Evolutionary conservation across 2,329 filamentous ascomycete species (phyloP), one percentile per base, ranked within the genome.

Genomic region (Didymella lethalis): DNA sequence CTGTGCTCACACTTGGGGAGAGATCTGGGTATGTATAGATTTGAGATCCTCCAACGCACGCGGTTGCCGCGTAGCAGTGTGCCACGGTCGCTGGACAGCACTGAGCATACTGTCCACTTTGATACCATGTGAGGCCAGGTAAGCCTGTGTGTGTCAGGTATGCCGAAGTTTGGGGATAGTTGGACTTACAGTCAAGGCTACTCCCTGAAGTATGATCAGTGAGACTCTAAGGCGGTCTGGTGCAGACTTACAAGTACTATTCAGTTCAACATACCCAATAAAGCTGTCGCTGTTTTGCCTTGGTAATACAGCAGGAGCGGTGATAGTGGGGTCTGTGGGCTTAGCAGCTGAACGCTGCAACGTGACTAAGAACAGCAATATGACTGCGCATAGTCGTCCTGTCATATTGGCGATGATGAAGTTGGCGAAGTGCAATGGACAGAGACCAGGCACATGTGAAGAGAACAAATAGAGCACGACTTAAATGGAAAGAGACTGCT

Each of bases 261-360:
- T 63, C 8, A 41, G 26, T n/a, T 63, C 48, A 4, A 73, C 46
- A 52, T 63, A 75, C 2, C 72, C 72, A 38, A 74, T 69, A 48
- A 70, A 75, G 10, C 29, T 43, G 16, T 57, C 67, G 52, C 61
- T 57, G 28, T 68, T 68, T 44, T 73, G 71, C 43, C 72, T 64
- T 7, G 67, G 68, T n/a, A 75, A 57, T 7, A 71, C 32, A 29
- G 72, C 66, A 36, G 68, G 48, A 16, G 71, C 10, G 45, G 72
- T 75, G 36, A 74, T 74, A n/a, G 69, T 70, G 7, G 72, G 69
- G 54, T 75, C 70, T 16, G 68, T 59, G 12, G 64, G 65, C 4
- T 62, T 52, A 43, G 69, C 70, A 31, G 43, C 62, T 23, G 63
- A 57, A n/a, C 70, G 32, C 4, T 44, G 34, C 11, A 44, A 52